A percentile compares a stretch with the other conserved stretches of the same genome.
These are phyloP conservation scores for Amaranthus tricolor DNA, from an alignment of 179 eudicot species.

Conservation along the genomic window DNA sequence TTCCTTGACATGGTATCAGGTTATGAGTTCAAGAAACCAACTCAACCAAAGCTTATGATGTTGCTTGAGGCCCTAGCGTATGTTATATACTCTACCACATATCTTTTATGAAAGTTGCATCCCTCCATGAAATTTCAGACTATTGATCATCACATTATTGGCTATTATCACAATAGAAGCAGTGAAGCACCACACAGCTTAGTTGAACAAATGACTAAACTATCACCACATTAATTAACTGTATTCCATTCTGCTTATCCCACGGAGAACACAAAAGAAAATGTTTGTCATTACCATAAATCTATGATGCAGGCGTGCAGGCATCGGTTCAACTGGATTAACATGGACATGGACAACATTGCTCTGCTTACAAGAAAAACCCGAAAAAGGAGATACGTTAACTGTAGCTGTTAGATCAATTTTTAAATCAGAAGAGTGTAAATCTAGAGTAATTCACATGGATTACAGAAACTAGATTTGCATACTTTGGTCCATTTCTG, in stretches of 20 bases:
- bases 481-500: slow-evolving; percentile 97
- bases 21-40: too few relatives aligned
- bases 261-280: neutral
- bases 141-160: neutral
- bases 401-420: neutral
- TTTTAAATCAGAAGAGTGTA: neutral
- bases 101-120: neutral
- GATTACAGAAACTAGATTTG: slow-evolving; percentile 9
- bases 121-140: neutral
- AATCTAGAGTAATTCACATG: slow-evolving; percentile 3
- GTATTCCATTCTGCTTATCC: neutral
- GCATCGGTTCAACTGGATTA: slow-evolving; percentile 82
- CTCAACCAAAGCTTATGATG: too few relatives aligned
- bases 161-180: neutral
- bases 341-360: slow-evolving; percentile 81
- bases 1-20: too few relatives aligned
- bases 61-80: too few relatives aligned
- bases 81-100: neutral
- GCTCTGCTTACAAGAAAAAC: slow-evolving; percentile 42
- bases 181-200: neutral
- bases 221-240: neutral
- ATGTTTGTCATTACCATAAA: slow-evolving; percentile 49
- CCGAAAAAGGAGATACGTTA: neutral
- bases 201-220: neutral
- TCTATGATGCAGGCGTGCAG: slow-evolving; percentile 72